Percentiles rank a stretch among this genome's conserved stretches.
These are phyloP conservation scores for Naegleria gruberi DNA, from an alignment of 208 protist species.

Conservation along the genomic window DNA sequence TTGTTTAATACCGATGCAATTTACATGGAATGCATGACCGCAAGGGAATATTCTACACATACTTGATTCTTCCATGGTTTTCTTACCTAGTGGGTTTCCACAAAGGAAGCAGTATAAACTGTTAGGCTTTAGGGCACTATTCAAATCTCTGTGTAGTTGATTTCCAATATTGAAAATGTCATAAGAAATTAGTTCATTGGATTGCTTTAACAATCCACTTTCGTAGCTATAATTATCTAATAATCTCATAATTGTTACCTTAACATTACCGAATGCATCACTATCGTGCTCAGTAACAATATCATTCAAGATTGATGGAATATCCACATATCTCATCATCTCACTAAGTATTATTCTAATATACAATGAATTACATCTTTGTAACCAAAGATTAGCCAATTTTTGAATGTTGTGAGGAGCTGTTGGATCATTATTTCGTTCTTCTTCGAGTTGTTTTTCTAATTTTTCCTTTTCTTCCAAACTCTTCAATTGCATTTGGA, in stretches of 20 bases:
- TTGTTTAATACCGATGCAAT: neutral
- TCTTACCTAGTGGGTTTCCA: neutral
- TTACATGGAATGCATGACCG: neutral
- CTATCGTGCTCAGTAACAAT: neutral
- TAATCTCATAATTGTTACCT: neutral
- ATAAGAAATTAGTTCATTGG: neutral
- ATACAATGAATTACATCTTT: neutral
- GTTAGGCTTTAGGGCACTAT: neutral
- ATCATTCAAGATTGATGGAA: neutral
- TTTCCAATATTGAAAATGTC: neutral
- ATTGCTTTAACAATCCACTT: neutral
- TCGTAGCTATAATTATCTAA: neutral
- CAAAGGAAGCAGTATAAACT: neutral
- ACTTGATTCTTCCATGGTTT: neutral
- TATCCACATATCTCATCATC: slow-evolving; percentile 10
- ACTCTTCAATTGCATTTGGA: neutral
- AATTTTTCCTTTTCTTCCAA: neutral
- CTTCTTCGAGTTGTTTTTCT: neutral
- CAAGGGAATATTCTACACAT: neutral
- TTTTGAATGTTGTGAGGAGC: slow-evolving; percentile 11
- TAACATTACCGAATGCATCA: neutral
- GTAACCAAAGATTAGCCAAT: neutral
- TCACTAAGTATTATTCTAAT: neutral
- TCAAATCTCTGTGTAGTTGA: neutral
- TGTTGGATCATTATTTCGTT: neutral